Evolutionary conservation across 2,329 filamentous ascomycete genomes (phyloP), one percentile per base, ranked within the genome.

Genomic region (Aspergillus sp.): DNA sequence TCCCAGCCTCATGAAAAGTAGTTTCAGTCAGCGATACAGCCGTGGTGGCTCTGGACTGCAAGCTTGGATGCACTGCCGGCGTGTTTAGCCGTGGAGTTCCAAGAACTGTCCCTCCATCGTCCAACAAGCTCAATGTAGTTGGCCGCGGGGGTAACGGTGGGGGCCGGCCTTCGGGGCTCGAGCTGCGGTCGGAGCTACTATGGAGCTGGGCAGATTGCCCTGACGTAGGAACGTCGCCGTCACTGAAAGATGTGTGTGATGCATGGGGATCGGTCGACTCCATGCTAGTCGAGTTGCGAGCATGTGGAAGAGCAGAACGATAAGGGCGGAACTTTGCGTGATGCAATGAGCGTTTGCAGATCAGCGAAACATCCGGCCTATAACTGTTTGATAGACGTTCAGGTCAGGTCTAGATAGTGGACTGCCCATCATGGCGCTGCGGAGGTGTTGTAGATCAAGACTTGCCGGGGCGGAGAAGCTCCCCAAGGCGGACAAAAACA

Each of bases 11-110:
- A 11, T 87, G 83, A 0, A 90, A 91, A 68, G 92, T 90, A 59
- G 93, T 89, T 67, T 94, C 93, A 64, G 93, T 84, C 17, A 92
- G 85, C 0, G 92, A 94, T 15, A 98, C 73, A 9, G 93, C 93
- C 0, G 93, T 97, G 3, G 93, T 97, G 52, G 94, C 87, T 62
- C 87, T 88, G 1, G 90, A 88, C 60, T 81, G 78, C 25, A 83
- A 68, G 34, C 69, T 72, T 30, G 76, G 68, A 56, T 74, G 74
- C 31, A 71, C 64, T n/a, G 70, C 62, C 31, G 72, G 45, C 3
- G 49, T 48, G 19, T 34, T 61, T 17, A 48, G 74, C 28, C 76
- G 75, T 4, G 74, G 71, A 11, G 75, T 63, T 49, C 76, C 69
- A 50, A 77, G 61, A 64, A 73, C 68, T 51, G 69, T 61, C 64